Evolutionary conservation across 257 asterid genomes (phyloP), one percentile per base, ranked within the genome.

Genomic region (Nemophila menziesii): DNA sequence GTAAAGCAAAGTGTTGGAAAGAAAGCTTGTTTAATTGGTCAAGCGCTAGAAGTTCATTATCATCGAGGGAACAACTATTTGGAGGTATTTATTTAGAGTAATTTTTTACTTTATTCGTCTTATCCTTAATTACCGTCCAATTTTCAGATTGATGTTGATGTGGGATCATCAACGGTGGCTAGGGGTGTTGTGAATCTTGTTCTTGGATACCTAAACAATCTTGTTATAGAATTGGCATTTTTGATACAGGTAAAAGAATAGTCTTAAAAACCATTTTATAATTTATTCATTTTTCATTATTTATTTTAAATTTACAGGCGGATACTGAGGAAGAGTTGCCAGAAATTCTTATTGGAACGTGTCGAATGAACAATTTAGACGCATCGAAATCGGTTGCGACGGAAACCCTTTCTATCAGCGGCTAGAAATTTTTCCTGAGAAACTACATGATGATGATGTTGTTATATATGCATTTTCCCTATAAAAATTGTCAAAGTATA

Each of bases 1-100:
- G 93, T 87, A 33, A 87, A 87, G 72, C 93, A 87, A 65, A 87
- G 97, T 16, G 95, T 87, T 36, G 95, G 97, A 5, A 87, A 83
- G 54, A 87, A 80, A 70, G 92, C 95, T 38, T 80, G 95, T 70
- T 69, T 87, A 61, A 57, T 87, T 1, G 97, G 97, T 22, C 95
- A 83, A 71, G 92, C 92, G 19, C 67, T 87, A 22, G 92, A 87
- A 59, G 72, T 78, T 29, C 66, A 83, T 49, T 83, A 87, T 57
- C 73, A 66, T 33, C 87, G 49, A 5, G 92, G 97, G 48, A 75
- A 61, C 56, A 87, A 87, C 68, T 87, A 87, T 67, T 58, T 87
- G 33, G 97, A 87, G 97, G 97, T 86, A 63, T 45, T 34, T 11
- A 37, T 41, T 45, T 44, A 26, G 39, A 13, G 12, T 13, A 1